phyloP scores from a whole-genome alignment of 2,329 filamentous ascomycete species.

The Cordyceps militaris region DNA sequence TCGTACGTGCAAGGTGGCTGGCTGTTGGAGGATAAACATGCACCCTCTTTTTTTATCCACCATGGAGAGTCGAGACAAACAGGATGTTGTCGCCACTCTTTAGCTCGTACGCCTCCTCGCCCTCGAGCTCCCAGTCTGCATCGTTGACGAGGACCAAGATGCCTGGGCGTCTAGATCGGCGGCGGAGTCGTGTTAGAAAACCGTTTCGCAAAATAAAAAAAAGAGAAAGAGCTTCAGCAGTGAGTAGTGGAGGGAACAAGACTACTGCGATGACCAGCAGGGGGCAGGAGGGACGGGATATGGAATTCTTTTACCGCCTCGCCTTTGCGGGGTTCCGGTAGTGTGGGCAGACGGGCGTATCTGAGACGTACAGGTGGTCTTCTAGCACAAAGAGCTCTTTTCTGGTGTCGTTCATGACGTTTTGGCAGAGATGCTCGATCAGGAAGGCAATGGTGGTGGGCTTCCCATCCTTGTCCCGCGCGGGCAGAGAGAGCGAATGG shows the following conservation, averaged over 20 bases:
- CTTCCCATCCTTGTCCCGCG: conserved; percentile 49
- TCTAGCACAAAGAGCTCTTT: conserved; percentile 88
- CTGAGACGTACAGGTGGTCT: conserved; percentile 67
- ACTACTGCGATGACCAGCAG: neutral
- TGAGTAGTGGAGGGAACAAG: neutral
- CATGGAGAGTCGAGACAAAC: conserved; percentile 94
- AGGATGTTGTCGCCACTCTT: conserved; percentile 79
- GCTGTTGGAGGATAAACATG: neutral
- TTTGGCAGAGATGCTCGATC: conserved; percentile 69
- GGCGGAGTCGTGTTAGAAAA: neutral
- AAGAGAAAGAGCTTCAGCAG: neutral
- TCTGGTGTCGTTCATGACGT: conserved; percentile 77
- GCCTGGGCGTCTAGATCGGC: conserved; percentile 66
- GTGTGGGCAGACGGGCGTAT: neutral
- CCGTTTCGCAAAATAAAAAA: too few species aligned
- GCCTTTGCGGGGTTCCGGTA: neutral
- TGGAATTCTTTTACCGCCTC: neutral
- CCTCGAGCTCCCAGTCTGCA: conserved; percentile 96
- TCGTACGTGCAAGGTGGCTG: too few species aligned
- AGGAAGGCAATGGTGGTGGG: conserved; percentile 67
- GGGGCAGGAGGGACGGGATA: neutral
- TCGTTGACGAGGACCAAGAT: conserved; percentile 97
- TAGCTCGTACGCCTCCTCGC: conserved; percentile 83
- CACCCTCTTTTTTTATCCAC: conserved; percentile 53
- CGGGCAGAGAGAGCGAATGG: conserved; percentile 63